phyloP scores from a whole-genome alignment of 495 filamentous ascomycete genomes.

The Poronia punctata region DNA sequence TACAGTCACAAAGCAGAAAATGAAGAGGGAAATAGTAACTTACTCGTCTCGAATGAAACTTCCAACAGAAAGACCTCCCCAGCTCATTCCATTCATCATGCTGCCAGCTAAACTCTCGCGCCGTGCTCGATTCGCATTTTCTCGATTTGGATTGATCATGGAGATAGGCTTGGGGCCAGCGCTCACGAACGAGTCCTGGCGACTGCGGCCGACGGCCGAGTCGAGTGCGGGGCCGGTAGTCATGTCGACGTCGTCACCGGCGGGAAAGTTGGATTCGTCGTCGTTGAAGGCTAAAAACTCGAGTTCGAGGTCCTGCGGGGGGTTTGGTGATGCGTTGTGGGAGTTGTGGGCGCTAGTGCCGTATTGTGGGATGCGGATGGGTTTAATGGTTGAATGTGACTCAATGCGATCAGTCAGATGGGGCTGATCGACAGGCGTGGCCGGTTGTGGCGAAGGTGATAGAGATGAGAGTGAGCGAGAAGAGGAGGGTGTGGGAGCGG shows the following conservation, averaged over 20 bases:
- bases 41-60: conserved; percentile 98
- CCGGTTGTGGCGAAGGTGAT: conserved; percentile 35
- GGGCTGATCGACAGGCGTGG: conserved; percentile 33
- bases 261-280: conserved; percentile 15
- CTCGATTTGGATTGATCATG: conserved; percentile 66
- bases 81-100: conserved; percentile 90
- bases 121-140: conserved; percentile 55
- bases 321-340: conserved; percentile 22
- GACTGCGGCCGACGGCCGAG: conserved; percentile 44
- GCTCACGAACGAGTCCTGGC: conserved; percentile 71
- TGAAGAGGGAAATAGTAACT: conserved; percentile 40
- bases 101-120: conserved; percentile 84
- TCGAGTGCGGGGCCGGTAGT: conserved; percentile 55
- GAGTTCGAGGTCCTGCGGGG: conserved; percentile 9
- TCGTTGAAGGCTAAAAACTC: conserved; percentile 8
- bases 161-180: conserved; percentile 82
- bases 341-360: conserved; percentile 13
- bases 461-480: conserved; percentile 28
- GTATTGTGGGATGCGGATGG: conserved; percentile 24
- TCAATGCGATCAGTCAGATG: conserved; percentile 22
- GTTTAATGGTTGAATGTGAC: conserved; percentile 23
- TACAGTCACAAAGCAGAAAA: conserved; percentile 1
- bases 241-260: conserved; percentile 39
- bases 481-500: conserved; percentile 26
- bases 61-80: conserved; percentile 91